Evolutionary conservation across 2,329 filamentous ascomycete genomes (phyloP).

Genomic region (Cladosporium phlei): DNA sequence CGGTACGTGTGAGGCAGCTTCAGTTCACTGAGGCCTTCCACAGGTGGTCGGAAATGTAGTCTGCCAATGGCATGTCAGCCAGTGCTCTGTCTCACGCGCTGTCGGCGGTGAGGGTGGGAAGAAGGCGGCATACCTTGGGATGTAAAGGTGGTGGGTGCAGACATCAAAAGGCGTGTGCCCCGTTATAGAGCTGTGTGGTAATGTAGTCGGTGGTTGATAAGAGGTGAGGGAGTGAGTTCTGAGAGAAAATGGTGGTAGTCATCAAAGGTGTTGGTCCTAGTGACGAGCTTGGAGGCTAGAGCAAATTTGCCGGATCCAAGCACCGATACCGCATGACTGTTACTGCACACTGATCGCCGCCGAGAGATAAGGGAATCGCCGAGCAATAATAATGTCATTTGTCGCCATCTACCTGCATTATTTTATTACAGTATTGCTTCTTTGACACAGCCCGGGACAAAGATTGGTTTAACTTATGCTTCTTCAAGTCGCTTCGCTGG

Average conservation of each 20-base stretch:
- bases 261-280: not conserved
- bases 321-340: constrained; percentile 9
- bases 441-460: not conserved
- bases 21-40: constrained; percentile 64
- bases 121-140: constrained; percentile 46
- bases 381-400: not conserved
- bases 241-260: not conserved
- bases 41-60: constrained; percentile 67
- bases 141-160: constrained; percentile 48
- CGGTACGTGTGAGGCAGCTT: constrained; percentile 29
- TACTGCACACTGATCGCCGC: constrained; percentile 3
- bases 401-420: no score
- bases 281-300: constrained; percentile 5
- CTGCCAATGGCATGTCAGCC: constrained; percentile 32
- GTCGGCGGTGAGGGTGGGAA: constrained; percentile 12
- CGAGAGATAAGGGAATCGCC: constrained; percentile 2
- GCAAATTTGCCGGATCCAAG: no score
- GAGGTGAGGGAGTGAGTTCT: not conserved
- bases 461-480: no score
- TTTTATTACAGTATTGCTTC: not conserved
- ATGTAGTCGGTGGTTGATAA: not conserved
- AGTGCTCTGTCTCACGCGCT: constrained; percentile 1
- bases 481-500: no score
- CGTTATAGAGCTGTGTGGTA: constrained; percentile 3
- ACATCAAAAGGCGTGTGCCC: constrained; percentile 38